Conservation (phyloP, 306 rosid genomes). For the Nissolia schottii region DNA sequence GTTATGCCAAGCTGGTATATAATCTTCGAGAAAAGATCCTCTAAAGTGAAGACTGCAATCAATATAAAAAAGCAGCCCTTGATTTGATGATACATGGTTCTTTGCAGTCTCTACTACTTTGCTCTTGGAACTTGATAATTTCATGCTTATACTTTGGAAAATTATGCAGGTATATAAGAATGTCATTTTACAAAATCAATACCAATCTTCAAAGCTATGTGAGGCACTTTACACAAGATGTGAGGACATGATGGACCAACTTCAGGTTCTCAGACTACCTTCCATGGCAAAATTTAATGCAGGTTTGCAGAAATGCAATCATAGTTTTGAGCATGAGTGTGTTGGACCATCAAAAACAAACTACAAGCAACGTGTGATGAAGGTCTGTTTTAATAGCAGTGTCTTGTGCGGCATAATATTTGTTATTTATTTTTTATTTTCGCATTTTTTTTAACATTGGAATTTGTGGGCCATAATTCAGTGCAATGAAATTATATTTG, state of each 20-base stretch:
- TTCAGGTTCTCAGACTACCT: slow-evolving; percentile 83
- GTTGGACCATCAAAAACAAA: slow-evolving; percentile 72
- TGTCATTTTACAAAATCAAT: slow-evolving; percentile 52
- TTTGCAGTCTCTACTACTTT: not conserved
- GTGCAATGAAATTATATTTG: not conserved
- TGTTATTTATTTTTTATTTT: not conserved
- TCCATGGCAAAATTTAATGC: slow-evolving; percentile 83
- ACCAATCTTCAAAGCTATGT: slow-evolving; percentile 71
- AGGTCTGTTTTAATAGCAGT: slow-evolving; percentile 39
- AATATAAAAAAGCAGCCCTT: not conserved
- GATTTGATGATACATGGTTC: not conserved
- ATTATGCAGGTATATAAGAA: slow-evolving; percentile 50
- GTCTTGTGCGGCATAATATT: not conserved
- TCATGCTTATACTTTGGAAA: slow-evolving; percentile 8
- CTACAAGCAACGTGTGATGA: slow-evolving; percentile 69
- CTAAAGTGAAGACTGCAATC: too few relatives aligned
- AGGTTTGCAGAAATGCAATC: slow-evolving; percentile 73
- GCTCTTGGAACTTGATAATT: not conserved
- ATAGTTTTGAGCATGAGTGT: slow-evolving; percentile 64
- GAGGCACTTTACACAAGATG: slow-evolving; percentile 66
- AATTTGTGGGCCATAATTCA: not conserved
- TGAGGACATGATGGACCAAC: slow-evolving; percentile 81
- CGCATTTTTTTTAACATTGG: not conserved
- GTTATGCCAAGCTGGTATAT: not conserved
- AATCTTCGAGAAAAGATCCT: too few relatives aligned